Percentiles rank a stretch among this genome's conserved stretches.
These are phyloP conservation scores for Pseudopyricularia javanii DNA, from an alignment of 2,329 filamentous ascomycete genomes.

Conservation along the genomic window DNA sequence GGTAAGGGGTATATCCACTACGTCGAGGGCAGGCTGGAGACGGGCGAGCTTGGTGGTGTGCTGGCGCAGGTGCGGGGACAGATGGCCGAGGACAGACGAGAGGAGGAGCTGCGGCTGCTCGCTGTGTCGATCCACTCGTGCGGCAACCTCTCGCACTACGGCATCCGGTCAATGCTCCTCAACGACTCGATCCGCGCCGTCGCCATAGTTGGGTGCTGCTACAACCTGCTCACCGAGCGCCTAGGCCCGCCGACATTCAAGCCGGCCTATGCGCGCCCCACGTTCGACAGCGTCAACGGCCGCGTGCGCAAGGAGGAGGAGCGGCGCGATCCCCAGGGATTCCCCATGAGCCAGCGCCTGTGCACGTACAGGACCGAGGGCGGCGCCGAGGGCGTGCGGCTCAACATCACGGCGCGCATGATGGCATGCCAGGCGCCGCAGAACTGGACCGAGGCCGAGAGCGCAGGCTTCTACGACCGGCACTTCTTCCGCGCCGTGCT, in stretches of 20 bases:
- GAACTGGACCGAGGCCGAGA: slow-evolving; percentile 79
- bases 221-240: slow-evolving; percentile 88
- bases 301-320: slow-evolving; percentile 56
- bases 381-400: slow-evolving; percentile 48
- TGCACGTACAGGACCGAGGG: slow-evolving; percentile 44
- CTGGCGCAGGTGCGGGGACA: slow-evolving; percentile 47
- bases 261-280: slow-evolving; percentile 56
- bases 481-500: slow-evolving; percentile 88
- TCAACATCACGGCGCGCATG: slow-evolving; percentile 95
- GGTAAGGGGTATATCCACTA: slow-evolving; percentile 66
- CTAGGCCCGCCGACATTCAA: slow-evolving; percentile 82
- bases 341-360: slow-evolving; percentile 75
- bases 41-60: slow-evolving; percentile 58
- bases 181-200: slow-evolving; percentile 82
- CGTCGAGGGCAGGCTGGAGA: slow-evolving; percentile 60
- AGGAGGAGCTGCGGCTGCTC: slow-evolving; percentile 49
- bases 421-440: slow-evolving; percentile 94
- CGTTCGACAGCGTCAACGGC: slow-evolving; percentile 52
- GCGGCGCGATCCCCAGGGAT: slow-evolving; percentile 77
- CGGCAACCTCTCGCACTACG: slow-evolving; percentile 93
- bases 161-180: slow-evolving; percentile 70
- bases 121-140: slow-evolving; percentile 94
- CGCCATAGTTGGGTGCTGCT: slow-evolving; percentile 94
- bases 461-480: slow-evolving; percentile 76
- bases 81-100: slow-evolving; percentile 8